Percentiles rank a stretch among this genome's conserved stretches.
These are phyloP conservation scores for Leishmania martiniquensis DNA, from an alignment of 208 protist species.

Conservation along the genomic window DNA sequence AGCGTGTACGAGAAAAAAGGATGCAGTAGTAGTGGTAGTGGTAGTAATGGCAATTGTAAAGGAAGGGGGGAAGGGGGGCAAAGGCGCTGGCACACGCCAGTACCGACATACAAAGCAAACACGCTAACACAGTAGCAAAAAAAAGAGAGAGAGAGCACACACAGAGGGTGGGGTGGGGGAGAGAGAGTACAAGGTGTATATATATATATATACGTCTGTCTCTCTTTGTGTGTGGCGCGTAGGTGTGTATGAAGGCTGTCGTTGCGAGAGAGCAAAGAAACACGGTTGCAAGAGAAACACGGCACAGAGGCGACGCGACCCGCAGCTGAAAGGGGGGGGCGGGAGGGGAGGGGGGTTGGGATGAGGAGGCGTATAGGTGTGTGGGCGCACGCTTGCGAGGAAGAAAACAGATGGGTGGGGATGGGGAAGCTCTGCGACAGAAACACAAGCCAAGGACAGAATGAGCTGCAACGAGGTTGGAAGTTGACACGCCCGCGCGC, in stretches of 20 bases:
- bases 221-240: too few species aligned
- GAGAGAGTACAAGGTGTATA: not conserved
- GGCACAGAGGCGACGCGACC: not conserved
- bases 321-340: not conserved
- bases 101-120: not conserved
- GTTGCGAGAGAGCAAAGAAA: not conserved
- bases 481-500: not conserved
- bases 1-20: not conserved
- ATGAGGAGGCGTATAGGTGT: not conserved
- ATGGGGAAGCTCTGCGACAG: not conserved
- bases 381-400: not conserved
- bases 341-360: not conserved
- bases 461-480: not conserved
- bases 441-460: not conserved
- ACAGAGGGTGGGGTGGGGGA: not conserved
- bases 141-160: not conserved
- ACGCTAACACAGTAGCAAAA: not conserved
- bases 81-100: not conserved
- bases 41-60: conserved; percentile 2
- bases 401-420: not conserved
- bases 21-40: not conserved
- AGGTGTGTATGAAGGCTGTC: conserved; percentile 1
- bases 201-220: not conserved
- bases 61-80: not conserved
- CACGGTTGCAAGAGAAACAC: not conserved